Percentiles rank a stretch among this genome's conserved stretches.
These are phyloP conservation scores for Hanseniaspora lindneri DNA, from an alignment of 805 yeast genomes.

Conservation along the genomic window DNA sequence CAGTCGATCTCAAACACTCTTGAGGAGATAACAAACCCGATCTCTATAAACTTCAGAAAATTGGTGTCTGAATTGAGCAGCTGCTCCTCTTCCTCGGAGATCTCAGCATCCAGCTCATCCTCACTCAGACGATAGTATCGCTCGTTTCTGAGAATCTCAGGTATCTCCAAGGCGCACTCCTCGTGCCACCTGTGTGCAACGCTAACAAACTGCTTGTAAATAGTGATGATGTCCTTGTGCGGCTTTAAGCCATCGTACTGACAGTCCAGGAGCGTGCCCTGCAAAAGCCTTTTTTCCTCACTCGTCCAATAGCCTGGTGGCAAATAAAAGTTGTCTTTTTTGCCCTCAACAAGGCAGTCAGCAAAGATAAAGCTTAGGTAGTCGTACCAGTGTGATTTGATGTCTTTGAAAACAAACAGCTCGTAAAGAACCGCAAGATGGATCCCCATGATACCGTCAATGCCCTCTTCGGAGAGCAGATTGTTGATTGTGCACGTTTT, in stretches of 20 bases:
- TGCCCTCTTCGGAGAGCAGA: slow-evolving; percentile 45
- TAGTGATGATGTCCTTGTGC: slow-evolving; percentile 32
- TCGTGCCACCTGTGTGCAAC: slow-evolving; percentile 29
- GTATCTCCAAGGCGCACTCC: slow-evolving; percentile 25
- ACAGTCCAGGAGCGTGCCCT: slow-evolving; percentile 52
- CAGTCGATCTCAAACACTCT: slow-evolving; percentile 74
- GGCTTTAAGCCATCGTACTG: slow-evolving; percentile 33
- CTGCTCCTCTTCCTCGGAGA: neutral
- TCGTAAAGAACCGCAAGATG: slow-evolving; percentile 67
- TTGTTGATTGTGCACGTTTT: slow-evolving; percentile 55
- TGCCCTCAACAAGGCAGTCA: slow-evolving; percentile 23
- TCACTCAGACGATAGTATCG: slow-evolving; percentile 21
- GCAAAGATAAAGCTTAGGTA: slow-evolving; percentile 47
- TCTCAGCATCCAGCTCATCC: neutral
- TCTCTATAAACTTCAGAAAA: slow-evolving; percentile 42
- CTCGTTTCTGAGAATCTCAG: slow-evolving; percentile 26
- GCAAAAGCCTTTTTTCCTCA: slow-evolving; percentile 35
- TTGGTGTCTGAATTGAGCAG: slow-evolving; percentile 19
- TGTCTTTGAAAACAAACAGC: slow-evolving; percentile 33
- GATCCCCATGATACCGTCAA: slow-evolving; percentile 56
- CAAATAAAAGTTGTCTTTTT: slow-evolving; percentile 25
- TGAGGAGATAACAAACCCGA: slow-evolving; percentile 52
- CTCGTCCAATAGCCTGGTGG: slow-evolving; percentile 62
- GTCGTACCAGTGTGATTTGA: slow-evolving; percentile 68
- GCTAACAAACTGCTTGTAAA: slow-evolving; percentile 30